phyloP scores from a whole-genome alignment of 2,329 filamentous ascomycete genomes.

The Cytospora schulzeri region DNA sequence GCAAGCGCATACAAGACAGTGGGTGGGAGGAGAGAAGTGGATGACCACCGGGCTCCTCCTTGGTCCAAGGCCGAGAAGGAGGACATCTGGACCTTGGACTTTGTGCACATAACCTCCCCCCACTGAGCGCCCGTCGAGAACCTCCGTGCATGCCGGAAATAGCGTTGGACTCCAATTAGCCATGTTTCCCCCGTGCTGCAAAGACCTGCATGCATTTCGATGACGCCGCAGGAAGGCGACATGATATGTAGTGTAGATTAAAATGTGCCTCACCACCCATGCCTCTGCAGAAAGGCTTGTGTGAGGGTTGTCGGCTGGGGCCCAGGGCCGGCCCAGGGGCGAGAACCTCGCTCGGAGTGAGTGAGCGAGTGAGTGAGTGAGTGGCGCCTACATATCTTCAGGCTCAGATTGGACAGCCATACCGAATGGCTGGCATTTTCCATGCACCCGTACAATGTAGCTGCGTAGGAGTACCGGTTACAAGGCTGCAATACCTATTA shows the following conservation, averaged over 20 bases:
- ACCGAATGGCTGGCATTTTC: slow-evolving; percentile 23
- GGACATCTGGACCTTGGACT: slow-evolving; percentile 10
- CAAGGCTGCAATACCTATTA: slow-evolving; percentile 15
- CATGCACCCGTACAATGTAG: slow-evolving; percentile 22
- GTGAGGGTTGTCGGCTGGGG: slow-evolving; percentile 12
- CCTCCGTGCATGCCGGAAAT: slow-evolving; percentile 21
- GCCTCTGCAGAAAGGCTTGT: slow-evolving; percentile 12
- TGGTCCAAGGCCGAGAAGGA: slow-evolving; percentile 17
- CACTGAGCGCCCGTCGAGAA: slow-evolving; percentile 19
- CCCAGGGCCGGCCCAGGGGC: slow-evolving; percentile 4
- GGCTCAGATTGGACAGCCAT: slow-evolving; percentile 22
- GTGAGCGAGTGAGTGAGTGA: slow-evolving; percentile 1
- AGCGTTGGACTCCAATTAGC: slow-evolving; percentile 23
- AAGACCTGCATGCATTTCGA: slow-evolving; percentile 22
- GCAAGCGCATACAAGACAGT: slow-evolving; percentile 14
- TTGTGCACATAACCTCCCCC: background rate
- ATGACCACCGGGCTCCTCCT: slow-evolving; percentile 19
- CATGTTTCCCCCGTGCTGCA: slow-evolving; percentile 12
- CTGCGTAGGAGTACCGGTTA: slow-evolving; percentile 3
- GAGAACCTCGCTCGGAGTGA: slow-evolving; percentile 10
- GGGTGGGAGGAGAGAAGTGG: slow-evolving; percentile 10
- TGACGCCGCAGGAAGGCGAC: slow-evolving; percentile 23
- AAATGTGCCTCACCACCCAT: slow-evolving; percentile 24
- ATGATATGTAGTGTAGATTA: slow-evolving; percentile 19
- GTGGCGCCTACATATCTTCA: slow-evolving; percentile 8